Conservation (phyloP, 2,329 filamentous ascomycete species). For the Neofusicoccum kwambonambiense region DNA sequence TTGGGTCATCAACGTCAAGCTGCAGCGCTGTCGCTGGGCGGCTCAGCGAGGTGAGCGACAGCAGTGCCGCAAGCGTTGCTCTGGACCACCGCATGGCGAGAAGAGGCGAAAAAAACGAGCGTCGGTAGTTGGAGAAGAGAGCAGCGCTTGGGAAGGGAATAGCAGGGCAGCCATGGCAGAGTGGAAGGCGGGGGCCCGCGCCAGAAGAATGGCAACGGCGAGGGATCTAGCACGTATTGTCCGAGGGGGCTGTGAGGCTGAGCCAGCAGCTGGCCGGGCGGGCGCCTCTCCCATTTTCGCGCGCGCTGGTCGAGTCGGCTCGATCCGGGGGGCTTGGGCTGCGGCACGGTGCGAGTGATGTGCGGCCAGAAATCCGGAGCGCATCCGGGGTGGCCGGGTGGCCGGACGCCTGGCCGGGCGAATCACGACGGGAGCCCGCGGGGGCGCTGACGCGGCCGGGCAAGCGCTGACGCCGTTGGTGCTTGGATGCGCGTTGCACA, state of each 20-base stretch:
- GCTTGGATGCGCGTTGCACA: background rate
- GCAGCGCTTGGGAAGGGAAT: too few relatives aligned
- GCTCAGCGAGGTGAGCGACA: background rate
- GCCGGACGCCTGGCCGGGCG: background rate
- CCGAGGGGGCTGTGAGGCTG: constrained; percentile 12
- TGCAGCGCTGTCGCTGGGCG: background rate
- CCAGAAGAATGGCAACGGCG: too few relatives aligned
- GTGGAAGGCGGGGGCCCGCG: too few relatives aligned
- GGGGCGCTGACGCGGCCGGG: background rate
- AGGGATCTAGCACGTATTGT: background rate
- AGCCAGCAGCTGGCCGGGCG: background rate
- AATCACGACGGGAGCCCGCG: background rate
- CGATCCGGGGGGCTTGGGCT: background rate
- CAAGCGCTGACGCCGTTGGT: background rate
- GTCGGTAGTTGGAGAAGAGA: background rate
- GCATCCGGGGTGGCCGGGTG: background rate
- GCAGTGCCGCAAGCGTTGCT: background rate
- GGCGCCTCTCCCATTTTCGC: background rate
- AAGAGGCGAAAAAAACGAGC: background rate
- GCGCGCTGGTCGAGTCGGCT: background rate
- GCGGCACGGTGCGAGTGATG: background rate
- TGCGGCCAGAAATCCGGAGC: background rate
- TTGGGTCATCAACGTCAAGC: constrained; percentile 6
- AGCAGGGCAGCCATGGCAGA: background rate
- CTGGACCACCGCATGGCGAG: background rate